A percentile compares a stretch with the other conserved stretches of the same genome.
These are phyloP conservation scores for Moringa oleifera DNA, from an alignment of 345 rosid species.

Conservation along the genomic window DNA sequence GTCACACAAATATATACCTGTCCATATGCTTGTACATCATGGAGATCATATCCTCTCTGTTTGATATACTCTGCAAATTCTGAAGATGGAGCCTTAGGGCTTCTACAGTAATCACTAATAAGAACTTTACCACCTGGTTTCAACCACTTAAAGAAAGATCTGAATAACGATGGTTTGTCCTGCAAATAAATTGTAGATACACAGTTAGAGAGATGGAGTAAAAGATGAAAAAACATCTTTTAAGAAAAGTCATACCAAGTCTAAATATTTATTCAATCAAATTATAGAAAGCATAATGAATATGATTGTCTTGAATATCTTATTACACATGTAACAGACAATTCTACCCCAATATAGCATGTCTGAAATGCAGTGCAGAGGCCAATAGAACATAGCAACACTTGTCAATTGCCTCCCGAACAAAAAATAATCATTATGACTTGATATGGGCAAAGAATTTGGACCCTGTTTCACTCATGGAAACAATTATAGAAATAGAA, in stretches of 20 bases:
- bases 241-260: neutral
- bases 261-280: neutral
- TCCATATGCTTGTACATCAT: slow-evolving; percentile 67
- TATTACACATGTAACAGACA: too few species aligned
- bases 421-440: too few species aligned
- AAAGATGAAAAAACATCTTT: neutral
- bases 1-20: slow-evolving; percentile 46
- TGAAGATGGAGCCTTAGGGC: slow-evolving; percentile 56
- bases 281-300: neutral
- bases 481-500: too few species aligned
- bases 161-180: slow-evolving; percentile 92
- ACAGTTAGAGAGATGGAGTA: slow-evolving; percentile 7
- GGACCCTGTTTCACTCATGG: too few species aligned
- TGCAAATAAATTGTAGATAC: slow-evolving; percentile 22
- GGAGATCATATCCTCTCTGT: slow-evolving; percentile 96
- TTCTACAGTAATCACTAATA: slow-evolving; percentile 83
- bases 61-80: slow-evolving; percentile 69
- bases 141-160: slow-evolving; percentile 86
- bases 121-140: slow-evolving; percentile 95
- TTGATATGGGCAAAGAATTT: too few species aligned
- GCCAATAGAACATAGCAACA: neutral
- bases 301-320: neutral
- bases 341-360: neutral
- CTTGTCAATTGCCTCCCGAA: too few species aligned
- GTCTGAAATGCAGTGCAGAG: neutral